Percentiles rank a stretch among this genome's conserved stretches.
phyloP scores from a whole-genome alignment of 2,329 filamentous ascomycete species.

The Alternaria incomplexa region DNA sequence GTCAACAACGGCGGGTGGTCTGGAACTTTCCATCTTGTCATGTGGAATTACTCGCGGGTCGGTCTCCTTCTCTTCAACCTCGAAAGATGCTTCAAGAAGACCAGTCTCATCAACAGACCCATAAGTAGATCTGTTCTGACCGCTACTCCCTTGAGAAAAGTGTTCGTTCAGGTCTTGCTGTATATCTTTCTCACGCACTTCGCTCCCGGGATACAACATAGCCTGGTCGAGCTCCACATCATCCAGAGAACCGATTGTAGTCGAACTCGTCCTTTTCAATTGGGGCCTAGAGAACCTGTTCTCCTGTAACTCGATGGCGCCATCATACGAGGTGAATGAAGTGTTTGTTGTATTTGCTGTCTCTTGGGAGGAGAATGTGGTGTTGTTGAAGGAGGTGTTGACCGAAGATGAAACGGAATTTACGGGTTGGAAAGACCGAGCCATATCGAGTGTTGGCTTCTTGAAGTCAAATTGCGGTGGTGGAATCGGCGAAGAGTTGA shows the following conservation, averaged over 20 bases:
- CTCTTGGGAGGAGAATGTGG: constrained; percentile 30
- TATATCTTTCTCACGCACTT: constrained; percentile 4
- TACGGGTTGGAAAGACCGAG: constrained; percentile 24
- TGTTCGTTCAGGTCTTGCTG: constrained; percentile 1
- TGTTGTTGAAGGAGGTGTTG: constrained; percentile 33
- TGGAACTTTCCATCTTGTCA: not conserved
- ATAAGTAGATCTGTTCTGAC: constrained; percentile 31
- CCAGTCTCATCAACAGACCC: constrained; percentile 35
- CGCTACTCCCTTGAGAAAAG: constrained; percentile 17
- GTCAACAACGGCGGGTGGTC: not conserved
- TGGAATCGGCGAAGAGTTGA: not conserved
- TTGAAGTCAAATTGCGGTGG: constrained; percentile 21
- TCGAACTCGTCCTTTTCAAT: constrained; percentile 25
- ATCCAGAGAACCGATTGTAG: constrained; percentile 25
- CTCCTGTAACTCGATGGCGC: constrained; percentile 6
- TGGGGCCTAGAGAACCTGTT: not conserved
- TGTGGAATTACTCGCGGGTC: not conserved
- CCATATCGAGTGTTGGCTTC: constrained; percentile 27
- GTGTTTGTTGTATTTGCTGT: constrained; percentile 27
- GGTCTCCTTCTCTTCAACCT: constrained; percentile 14
- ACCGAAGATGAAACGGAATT: constrained; percentile 19
- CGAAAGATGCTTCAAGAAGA: constrained; percentile 17
- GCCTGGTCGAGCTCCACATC: constrained; percentile 18
- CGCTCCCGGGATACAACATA: constrained; percentile 9
- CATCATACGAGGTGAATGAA: constrained; percentile 30